Conservation (phyloP, 1,139 yeast species). For the Citeromyces siamensis region DNA sequence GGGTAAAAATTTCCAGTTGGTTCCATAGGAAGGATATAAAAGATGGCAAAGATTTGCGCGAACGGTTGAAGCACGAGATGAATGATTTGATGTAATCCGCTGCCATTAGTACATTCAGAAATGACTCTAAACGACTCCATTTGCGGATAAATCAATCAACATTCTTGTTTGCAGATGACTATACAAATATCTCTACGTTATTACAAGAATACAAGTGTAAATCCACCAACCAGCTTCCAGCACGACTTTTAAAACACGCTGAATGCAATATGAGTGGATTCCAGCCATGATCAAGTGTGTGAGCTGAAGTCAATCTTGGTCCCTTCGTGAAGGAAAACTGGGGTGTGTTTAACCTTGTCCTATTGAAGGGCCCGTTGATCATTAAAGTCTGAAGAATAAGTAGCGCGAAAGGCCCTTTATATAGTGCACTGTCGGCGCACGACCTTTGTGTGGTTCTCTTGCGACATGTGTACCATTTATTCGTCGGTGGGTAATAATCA, state of each 20-base stretch:
- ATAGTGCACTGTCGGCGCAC: not conserved
- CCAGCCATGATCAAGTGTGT: slow-evolving; percentile 3
- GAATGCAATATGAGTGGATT: slow-evolving; percentile 3
- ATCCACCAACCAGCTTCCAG: slow-evolving; percentile 4
- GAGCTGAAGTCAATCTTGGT: slow-evolving; percentile 1
- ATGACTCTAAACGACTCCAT: slow-evolving; percentile 3
- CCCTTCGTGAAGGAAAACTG: not conserved
- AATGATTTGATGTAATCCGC: slow-evolving; percentile 7
- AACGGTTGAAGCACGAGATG: slow-evolving; percentile 13
- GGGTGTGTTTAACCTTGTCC: not conserved
- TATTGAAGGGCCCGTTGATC: slow-evolving; percentile 1
- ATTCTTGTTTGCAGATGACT: no score
- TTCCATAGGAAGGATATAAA: slow-evolving; percentile 11
- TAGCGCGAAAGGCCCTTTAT: not conserved
- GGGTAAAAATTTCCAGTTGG: slow-evolving; percentile 11
- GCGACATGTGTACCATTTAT: no score
- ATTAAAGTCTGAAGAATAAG: slow-evolving; percentile 2
- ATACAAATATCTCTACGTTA: no score
- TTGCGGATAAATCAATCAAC: not conserved
- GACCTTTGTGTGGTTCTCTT: not conserved
- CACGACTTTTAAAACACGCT: slow-evolving; percentile 3
- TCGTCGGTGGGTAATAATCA: no score
- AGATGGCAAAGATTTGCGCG: slow-evolving; percentile 13
- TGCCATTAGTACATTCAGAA: slow-evolving; percentile 3
- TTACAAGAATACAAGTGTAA: slow-evolving; percentile 2